Base-by-base conservation (phyloP, 1,139 yeast genomes). In the Meyerozyma elateridarum region DNA sequence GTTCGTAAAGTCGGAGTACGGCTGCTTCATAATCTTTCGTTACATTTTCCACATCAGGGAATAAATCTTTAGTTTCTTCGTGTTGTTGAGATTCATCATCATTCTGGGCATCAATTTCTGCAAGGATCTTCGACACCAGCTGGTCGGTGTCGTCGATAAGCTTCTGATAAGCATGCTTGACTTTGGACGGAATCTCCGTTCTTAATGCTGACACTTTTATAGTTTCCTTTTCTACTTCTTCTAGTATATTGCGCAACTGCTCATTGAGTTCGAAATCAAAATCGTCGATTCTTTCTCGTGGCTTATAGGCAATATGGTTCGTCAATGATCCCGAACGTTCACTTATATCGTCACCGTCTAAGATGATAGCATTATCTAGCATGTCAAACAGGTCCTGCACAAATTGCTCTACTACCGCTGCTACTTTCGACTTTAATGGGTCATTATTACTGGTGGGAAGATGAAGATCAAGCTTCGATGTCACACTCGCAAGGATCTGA, bases 251-350 rank as follows among this genome's bases (percentile, higher is more conserved):
- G 30, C 85, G 58, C 20, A 81, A 66, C 34, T 62, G 51, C 36
- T 71, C 73, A 47, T 79, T 78, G 36, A 79, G 50, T 8, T 68
- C 73, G 27, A 71, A 56, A 48, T 81, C 85, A 51, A 79, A 79
- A 0, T 85, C 83, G 46, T 78, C 87, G 11, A 73, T 66, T 15
- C 39, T 42, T 36, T 65, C 70, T 30, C 46, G 49, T 1, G 67
- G 59, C 28, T 54, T 49, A 26, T 62, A 40, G 15, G 61, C 47
- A n/a, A 68, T 8, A 38, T 34, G 36, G 22, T 22, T 28, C 17
- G 6, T 35, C 17, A 7, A 34, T 31, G 14, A 37, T 18, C n/a
- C 27, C 9, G 8, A 33, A 22, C 34, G 35, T 18, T 38, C 31
- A 25, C 50, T 39, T 40, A 59, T 45, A 33, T 61, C 64, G 9